Evolutionary conservation across 768 basidiomycete genomes (phyloP), one percentile per base, ranked within the genome.

Genomic region (Tricholoma saponaceum): DNA sequence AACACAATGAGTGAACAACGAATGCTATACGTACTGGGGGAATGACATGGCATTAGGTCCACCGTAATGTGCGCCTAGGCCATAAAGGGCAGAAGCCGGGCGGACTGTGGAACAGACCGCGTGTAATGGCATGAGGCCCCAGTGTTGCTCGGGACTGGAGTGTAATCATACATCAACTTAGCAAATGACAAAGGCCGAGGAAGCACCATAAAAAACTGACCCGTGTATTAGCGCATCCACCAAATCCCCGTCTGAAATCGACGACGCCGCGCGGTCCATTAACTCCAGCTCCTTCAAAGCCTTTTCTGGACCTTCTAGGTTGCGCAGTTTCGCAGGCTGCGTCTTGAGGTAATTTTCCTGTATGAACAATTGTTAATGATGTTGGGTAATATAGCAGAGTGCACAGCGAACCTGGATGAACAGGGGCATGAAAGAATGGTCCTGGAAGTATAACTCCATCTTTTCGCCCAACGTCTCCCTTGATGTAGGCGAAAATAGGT

Each of bases 271-370:
- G 56, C 85, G 82, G 58, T 91, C 87, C 84, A 95, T 88, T 13
- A 98, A 72, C 64, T 88, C 75, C 0, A 98, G 79, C 39, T 85
- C 83, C 70, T 88, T 92, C 64, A 98, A 52, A 23, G 68, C 70
- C 66, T 82, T 81, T 54, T 86, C 85, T 1, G 83, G 84, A 0
- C 89, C 91, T 10, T 79, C 81, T 22, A 80, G 60, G 58, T 82
- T 80, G 25, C 83, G 79, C 28, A 80, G 63, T 55, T 76, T 77
- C 0, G 87, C 77, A 0, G 95, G 94, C 26, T 85, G 79, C 2
- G 88, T 86, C 71, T 93, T 96, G 55, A 95, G 71, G 70, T 98
- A 99, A 69, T 99, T 98, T 73, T 99, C 97, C 92, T 92, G n/a
- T 5, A 35, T 6, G 14, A 6, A 20, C 35, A 18, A 41, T 25